These are phyloP conservation scores for Botryotinia convoluta DNA, from an alignment of 2,329 filamentous ascomycete genomes.

Conservation along the genomic window DNA sequence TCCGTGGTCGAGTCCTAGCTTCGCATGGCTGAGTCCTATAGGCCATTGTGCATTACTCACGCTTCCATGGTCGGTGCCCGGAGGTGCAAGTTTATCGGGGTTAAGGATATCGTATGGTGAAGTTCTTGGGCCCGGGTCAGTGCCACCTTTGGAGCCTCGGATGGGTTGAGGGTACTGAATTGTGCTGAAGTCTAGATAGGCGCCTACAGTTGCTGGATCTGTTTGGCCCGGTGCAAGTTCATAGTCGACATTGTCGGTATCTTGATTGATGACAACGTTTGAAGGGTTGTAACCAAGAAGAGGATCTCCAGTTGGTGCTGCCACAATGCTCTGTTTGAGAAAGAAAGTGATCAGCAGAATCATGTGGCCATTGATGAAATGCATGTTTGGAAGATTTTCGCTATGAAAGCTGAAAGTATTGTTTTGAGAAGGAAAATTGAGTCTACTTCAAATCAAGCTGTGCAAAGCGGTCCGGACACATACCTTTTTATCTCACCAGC, in stretches of 20 bases:
- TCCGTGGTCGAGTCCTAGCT: constrained; percentile 61
- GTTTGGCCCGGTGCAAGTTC: constrained; percentile 51
- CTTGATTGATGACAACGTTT: constrained; percentile 39
- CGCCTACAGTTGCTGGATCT: constrained; percentile 48
- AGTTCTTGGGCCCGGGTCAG: constrained; percentile 63
- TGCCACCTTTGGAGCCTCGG: constrained; percentile 49
- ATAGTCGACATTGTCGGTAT: constrained; percentile 40
- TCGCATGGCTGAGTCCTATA: constrained; percentile 33
- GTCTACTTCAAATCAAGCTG: neutral
- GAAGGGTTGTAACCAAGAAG: constrained; percentile 43
- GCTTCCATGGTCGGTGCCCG: constrained; percentile 69
- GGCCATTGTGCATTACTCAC: constrained; percentile 73
- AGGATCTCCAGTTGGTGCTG: constrained; percentile 33
- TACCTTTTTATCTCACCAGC: neutral
- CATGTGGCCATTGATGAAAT: neutral
- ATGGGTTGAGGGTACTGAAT: constrained; percentile 54
- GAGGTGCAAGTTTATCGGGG: constrained; percentile 69
- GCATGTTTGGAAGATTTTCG: neutral
- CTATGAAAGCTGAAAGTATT: neutral
- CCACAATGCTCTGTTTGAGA: constrained; percentile 16
- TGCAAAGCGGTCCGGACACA: neutral
- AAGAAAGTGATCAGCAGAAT: constrained; percentile 18
- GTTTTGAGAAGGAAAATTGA: neutral
- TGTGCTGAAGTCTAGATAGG: constrained; percentile 53
- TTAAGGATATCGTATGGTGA: constrained; percentile 64